Evolutionary conservation across 306 rosid genomes (phyloP), one percentile per base, ranked within the genome.

Genomic region (Begonia masoniana): DNA sequence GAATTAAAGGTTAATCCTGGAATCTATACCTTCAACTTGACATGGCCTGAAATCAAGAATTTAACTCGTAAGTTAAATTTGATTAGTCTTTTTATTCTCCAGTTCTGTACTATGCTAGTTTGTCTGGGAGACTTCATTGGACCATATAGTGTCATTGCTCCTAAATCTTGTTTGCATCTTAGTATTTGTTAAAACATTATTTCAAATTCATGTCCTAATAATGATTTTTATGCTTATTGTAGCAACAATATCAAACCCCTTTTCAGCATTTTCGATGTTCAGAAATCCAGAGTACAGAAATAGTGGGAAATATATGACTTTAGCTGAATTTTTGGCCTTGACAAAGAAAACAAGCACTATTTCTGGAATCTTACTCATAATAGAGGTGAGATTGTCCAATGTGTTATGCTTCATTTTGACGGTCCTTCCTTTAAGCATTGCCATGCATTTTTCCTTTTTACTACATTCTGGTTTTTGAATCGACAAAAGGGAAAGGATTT

Each of bases 311-410:
- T 68, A 77, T 67, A 1, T 79, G 31, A 58, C 84, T 13, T 69
- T 92, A 54, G 61, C 87, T 12, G 93, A 86, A 2, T 92, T 92
- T 76, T 70, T 92, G 78, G 67, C 77, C 50, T 66, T 92, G 80
- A 60, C 96, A 50, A 83, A 81, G 76, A 79, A 67, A n/a, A 55
- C 74, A 2, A 60, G 73, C 52, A 77, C 93, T 68, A 81, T 92
- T 56, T 61, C 81, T 13, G 96, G 95, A 56, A 61, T 92, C 68
- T 42, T 79, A 65, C 77, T 92, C 68, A 62, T 55, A 64, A 70
- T 92, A 67, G 87, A 92, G 88, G 99, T 83, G 56, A 21, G 92
- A 10, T 45, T 45, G 13, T 45, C 3, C 13, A 45, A 6, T 10
- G 48, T 13, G 13, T 45, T 45, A 10, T 45, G 12, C 12, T 45